Percentiles rank a stretch among this genome's conserved stretches.
These are phyloP conservation scores for Colletotrichum sp. DNA, from an alignment of 2,329 filamentous ascomycete genomes.

Conservation along the genomic window DNA sequence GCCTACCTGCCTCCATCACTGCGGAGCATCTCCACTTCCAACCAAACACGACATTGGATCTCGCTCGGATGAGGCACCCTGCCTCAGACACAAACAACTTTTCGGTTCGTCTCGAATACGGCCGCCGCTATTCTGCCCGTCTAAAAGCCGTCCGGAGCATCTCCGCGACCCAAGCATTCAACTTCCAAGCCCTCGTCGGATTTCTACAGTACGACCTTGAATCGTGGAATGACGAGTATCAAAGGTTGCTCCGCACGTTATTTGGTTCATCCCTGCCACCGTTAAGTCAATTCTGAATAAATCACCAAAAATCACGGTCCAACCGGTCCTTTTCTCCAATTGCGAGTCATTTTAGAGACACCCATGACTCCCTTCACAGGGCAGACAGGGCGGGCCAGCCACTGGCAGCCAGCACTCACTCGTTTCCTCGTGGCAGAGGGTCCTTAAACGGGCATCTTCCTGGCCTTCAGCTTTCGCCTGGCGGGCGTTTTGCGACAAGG, in stretches of 20 bases:
- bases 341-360: slow-evolving; percentile 16
- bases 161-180: not conserved
- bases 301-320: not conserved
- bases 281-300: not conserved
- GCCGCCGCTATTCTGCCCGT: not conserved
- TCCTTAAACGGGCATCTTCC: not conserved
- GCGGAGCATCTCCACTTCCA: not conserved
- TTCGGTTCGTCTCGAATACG: not conserved
- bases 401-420: not conserved
- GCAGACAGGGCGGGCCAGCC: not conserved
- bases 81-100: not conserved
- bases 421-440: slow-evolving; percentile 16
- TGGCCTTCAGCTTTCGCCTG: not conserved
- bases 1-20: not conserved
- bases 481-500: slow-evolving; percentile 10
- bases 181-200: not conserved
- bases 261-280: not conserved
- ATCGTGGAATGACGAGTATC: not conserved
- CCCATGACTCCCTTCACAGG: not conserved
- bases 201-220: not conserved
- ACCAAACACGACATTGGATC: not conserved
- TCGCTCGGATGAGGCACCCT: not conserved
- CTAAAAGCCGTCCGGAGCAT: not conserved
- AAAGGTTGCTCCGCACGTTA: not conserved
- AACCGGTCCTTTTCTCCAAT: not conserved